These are phyloP conservation scores for Teunomyces lycoperdinae DNA, from an alignment of 805 yeast species.

Conservation along the genomic window DNA sequence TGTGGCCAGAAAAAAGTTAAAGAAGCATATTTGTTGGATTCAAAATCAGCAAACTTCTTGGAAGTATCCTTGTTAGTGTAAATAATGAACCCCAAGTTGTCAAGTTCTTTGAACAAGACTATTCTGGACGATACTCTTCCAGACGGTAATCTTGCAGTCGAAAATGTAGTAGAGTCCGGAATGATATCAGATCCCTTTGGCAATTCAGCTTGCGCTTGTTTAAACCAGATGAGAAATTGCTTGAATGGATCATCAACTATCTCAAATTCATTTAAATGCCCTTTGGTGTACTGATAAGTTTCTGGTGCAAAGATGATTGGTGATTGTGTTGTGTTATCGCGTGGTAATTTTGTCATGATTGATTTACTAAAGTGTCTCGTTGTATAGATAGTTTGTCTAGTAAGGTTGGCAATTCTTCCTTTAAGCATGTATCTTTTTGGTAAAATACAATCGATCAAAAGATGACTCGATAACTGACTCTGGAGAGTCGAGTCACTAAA, in stretches of 20 bases:
- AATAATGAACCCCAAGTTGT: slow-evolving; percentile 75
- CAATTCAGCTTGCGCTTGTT: slow-evolving; percentile 29
- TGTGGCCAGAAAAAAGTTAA: slow-evolving; percentile 90
- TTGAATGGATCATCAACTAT: slow-evolving; percentile 60
- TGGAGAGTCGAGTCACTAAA: not conserved
- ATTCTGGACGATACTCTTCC: slow-evolving; percentile 88
- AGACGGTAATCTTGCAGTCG: slow-evolving; percentile 83
- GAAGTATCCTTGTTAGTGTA: slow-evolving; percentile 92
- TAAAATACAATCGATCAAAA: not conserved
- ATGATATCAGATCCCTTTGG: slow-evolving; percentile 46
- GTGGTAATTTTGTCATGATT: not conserved
- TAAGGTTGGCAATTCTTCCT: not conserved
- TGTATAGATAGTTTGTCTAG: not conserved
- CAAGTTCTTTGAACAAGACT: slow-evolving; percentile 87
- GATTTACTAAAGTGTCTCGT: slow-evolving; percentile 1
- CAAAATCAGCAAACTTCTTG: slow-evolving; percentile 72
- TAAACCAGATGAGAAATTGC: slow-evolving; percentile 85
- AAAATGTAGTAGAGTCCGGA: slow-evolving; percentile 83
- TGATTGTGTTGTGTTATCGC: slow-evolving; percentile 10
- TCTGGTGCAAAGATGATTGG: slow-evolving; percentile 70
- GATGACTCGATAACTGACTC: not conserved
- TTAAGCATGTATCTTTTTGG: not conserved
- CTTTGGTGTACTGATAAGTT: slow-evolving; percentile 82
- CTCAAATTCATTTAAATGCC: slow-evolving; percentile 52
- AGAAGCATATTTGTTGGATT: slow-evolving; percentile 74